Conservation (phyloP, 768 basidiomycete genomes). For the Trametes cingulata region DNA sequence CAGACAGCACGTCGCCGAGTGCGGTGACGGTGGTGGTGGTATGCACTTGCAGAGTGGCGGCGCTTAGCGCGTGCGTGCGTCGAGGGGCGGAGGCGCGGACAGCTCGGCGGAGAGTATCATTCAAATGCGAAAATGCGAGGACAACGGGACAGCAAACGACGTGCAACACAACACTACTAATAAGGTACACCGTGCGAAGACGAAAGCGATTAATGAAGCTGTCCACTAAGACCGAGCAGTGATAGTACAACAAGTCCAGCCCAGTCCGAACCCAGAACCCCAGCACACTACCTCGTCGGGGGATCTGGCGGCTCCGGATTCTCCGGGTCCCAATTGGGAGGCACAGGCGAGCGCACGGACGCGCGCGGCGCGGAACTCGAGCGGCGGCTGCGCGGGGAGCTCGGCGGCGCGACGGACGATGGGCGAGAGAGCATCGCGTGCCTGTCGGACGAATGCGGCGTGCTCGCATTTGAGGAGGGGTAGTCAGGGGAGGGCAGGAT, state of each 20-base stretch:
- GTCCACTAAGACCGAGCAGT: not conserved
- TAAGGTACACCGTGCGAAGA: not conserved
- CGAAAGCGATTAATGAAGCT: conserved; percentile 3
- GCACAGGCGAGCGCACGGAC: not conserved
- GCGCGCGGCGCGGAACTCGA: not conserved
- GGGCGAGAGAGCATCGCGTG: conserved; percentile 10
- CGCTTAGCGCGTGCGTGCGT: too few species aligned
- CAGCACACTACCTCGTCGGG: not conserved
- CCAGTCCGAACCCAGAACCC: too few species aligned
- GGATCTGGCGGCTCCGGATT: conserved; percentile 15
- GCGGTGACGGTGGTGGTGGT: too few species aligned
- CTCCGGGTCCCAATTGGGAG: conserved; percentile 5
- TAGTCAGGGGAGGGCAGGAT: conserved; percentile 16
- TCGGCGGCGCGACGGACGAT: not conserved
- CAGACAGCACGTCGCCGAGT: too few species aligned
- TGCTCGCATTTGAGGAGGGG: conserved; percentile 2
- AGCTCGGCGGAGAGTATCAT: too few species aligned
- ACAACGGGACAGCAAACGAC: too few species aligned
- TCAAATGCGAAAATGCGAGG: too few species aligned
- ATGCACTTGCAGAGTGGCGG: too few species aligned
- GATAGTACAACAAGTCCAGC: not conserved
- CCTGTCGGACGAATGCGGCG: conserved; percentile 10
- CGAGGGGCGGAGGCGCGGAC: too few species aligned
- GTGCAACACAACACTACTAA: not conserved
- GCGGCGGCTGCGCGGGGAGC: not conserved